Evolutionary conservation across 108 stramenopile genomes (phyloP), one percentile per base, ranked within the genome.

Genomic region (Cyclotella choctawhatcheeana): DNA sequence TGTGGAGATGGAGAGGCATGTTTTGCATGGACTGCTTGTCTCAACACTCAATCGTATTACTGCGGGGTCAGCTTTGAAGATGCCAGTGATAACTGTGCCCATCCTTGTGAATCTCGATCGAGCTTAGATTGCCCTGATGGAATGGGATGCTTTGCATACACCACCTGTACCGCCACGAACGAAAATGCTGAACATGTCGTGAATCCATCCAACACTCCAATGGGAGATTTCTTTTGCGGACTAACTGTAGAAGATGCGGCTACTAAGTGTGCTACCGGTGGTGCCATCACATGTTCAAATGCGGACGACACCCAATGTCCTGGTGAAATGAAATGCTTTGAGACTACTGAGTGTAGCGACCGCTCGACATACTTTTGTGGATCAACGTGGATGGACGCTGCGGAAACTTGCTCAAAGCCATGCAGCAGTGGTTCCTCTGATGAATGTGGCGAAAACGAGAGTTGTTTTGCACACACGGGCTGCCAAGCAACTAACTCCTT

Each of bases 281-380:
- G 77, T 62, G 64, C 77, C 26, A 79, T 79, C 30, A 65, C 77
- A 7, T 79, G 77, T 27, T 65, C 61, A 26, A 61, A 48, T 24
- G 77, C 70, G 21, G 22, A 43, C 7, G 77, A 79, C 48, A 40
- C 43, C 34, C 70, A 79, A 35, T 79, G 77, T 35, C 77, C 77
- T 25, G 77, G 65, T 2, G 58, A 53, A 18, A 30, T 79, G 64
- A 65, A 79, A 45, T 79, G 77, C 51, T 67, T 56, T 24, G 47
- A 79, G 21, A 53, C 45, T 31, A 60, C 65, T 14, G 77, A 69
- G 43, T 79, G 77, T 50, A 79, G 77, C 31, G 59, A 60, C 10
- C 44, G 77, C 20, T 40, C 58, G n/a, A 71, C 63, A 26, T 79
- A 71, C 47, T 79, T 61, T 44, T 79, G 77, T 67, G 77, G 77